Evolutionary conservation across 129 eudicot genomes (phyloP).

Genomic region (Ambrosia trifida): DNA sequence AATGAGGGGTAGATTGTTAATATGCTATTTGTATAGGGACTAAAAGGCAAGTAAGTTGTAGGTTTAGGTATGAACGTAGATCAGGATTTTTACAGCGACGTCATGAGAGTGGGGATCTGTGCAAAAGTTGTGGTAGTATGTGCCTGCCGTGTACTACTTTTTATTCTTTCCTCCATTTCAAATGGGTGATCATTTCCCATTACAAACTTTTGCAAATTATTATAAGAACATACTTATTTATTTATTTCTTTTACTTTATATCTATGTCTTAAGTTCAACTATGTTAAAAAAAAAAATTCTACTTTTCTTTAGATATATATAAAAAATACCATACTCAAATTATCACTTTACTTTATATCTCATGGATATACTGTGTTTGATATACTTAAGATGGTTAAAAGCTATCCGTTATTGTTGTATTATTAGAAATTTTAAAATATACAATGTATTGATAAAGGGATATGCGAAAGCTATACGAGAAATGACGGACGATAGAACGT

Average conservation of each 20-base stretch:
- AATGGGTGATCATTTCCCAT: not conserved
- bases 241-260: not conserved
- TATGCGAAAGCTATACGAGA: too few relatives aligned
- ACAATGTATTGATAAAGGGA: too few relatives aligned
- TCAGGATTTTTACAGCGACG: constrained; percentile 33
- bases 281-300: too few relatives aligned
- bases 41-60: not conserved
- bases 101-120: constrained; percentile 27
- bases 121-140: constrained; percentile 31
- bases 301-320: too few relatives aligned
- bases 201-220: not conserved
- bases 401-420: too few relatives aligned
- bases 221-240: too few relatives aligned
- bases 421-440: too few relatives aligned
- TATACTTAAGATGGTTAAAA: too few relatives aligned
- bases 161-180: not conserved
- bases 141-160: constrained; percentile 32
- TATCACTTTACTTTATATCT: too few relatives aligned
- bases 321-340: too few relatives aligned
- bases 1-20: not conserved
- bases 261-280: not conserved
- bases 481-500: too few relatives aligned
- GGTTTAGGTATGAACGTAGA: constrained; percentile 14
- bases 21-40: not conserved
- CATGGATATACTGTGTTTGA: too few relatives aligned